Percentiles rank a stretch among this genome's conserved stretches.
These are phyloP conservation scores for Aquilaria sinensis DNA, from an alignment of 345 rosid species.

Conservation along the genomic window DNA sequence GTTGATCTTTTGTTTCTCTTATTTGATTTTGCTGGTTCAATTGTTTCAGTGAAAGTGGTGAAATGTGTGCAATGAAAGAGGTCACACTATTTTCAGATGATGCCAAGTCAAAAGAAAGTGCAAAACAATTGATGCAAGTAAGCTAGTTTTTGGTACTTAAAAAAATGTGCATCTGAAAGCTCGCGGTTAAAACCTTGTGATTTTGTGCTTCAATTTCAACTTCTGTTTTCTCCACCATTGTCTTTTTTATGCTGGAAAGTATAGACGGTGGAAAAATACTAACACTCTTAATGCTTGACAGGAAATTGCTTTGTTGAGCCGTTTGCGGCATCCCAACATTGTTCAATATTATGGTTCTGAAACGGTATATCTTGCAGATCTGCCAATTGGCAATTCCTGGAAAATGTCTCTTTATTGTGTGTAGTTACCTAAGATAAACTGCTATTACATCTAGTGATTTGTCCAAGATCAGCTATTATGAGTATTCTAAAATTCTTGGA, in stretches of 20 bases:
- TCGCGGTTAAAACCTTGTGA: too few relatives aligned
- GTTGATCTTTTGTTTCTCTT: constrained; percentile 2
- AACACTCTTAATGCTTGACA: constrained; percentile 20
- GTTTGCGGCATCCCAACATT: constrained; percentile 62
- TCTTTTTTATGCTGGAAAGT: neutral
- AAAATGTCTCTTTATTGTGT: neutral
- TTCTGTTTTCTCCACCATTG: neutral
- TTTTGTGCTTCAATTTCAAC: too few relatives aligned
- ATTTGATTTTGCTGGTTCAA: constrained; percentile 12
- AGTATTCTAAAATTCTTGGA: too few relatives aligned
- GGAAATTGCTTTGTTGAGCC: constrained; percentile 67
- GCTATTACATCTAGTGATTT: too few relatives aligned
- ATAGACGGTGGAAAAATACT: constrained; percentile 1
- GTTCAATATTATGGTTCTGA: constrained; percentile 80
- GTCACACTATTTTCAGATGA: constrained; percentile 52
- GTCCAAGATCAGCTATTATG: too few relatives aligned
- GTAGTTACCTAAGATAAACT: neutral
- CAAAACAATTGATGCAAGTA: constrained; percentile 61
- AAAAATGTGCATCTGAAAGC: too few relatives aligned
- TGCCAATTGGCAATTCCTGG: neutral
- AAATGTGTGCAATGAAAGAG: constrained; percentile 71
- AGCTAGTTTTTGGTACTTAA: neutral
- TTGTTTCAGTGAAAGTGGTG: constrained; percentile 45
- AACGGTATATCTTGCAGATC: constrained; percentile 29
- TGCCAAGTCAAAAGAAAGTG: constrained; percentile 62